Conservation (phyloP, 768 basidiomycete species). For the Leccinum broughii region DNA sequence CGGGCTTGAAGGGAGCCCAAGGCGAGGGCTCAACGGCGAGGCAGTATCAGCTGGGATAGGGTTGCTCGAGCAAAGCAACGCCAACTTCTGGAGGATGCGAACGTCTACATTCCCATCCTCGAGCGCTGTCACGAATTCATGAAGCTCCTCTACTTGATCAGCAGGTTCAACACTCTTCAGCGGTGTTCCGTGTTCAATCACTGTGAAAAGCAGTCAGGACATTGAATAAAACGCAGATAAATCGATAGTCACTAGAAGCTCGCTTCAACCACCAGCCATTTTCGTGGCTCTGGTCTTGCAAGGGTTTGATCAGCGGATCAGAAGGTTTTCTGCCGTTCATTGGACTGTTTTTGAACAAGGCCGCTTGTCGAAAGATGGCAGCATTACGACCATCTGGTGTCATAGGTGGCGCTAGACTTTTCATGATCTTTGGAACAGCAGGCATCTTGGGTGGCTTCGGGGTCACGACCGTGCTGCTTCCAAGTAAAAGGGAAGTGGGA, state of each 20-base stretch:
- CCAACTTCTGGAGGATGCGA: slow-evolving; percentile 62
- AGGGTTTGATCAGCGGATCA: slow-evolving; percentile 67
- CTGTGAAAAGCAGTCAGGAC: slow-evolving; percentile 22
- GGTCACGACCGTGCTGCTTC: slow-evolving; percentile 38
- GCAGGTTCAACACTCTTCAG: slow-evolving; percentile 39
- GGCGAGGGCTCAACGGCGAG: slow-evolving; percentile 55
- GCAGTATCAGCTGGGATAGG: slow-evolving; percentile 43
- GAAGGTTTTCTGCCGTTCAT: slow-evolving; percentile 48
- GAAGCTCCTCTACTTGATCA: slow-evolving; percentile 51
- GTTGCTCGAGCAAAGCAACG: slow-evolving; percentile 61
- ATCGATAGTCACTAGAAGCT: slow-evolving; percentile 55
- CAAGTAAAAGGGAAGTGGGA: slow-evolving; percentile 54
- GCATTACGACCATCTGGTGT: slow-evolving; percentile 66
- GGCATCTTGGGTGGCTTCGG: slow-evolving; percentile 42
- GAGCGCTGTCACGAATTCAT: slow-evolving; percentile 53
- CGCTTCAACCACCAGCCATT: slow-evolving; percentile 86
- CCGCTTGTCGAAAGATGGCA: slow-evolving; percentile 69
- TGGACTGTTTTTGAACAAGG: slow-evolving; percentile 82
- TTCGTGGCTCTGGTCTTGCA: slow-evolving; percentile 67
- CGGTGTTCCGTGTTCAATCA: slow-evolving; percentile 48
- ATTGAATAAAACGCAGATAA: background rate
- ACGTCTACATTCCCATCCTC: slow-evolving; percentile 53
- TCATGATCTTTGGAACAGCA: slow-evolving; percentile 34
- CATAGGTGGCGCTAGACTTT: slow-evolving; percentile 43
- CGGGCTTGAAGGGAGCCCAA: slow-evolving; percentile 53